A percentile compares a stretch with the other conserved stretches of the same genome.
Conservation (phyloP, 2,329 filamentous ascomycete species). For the Penicillium sp. region DNA sequence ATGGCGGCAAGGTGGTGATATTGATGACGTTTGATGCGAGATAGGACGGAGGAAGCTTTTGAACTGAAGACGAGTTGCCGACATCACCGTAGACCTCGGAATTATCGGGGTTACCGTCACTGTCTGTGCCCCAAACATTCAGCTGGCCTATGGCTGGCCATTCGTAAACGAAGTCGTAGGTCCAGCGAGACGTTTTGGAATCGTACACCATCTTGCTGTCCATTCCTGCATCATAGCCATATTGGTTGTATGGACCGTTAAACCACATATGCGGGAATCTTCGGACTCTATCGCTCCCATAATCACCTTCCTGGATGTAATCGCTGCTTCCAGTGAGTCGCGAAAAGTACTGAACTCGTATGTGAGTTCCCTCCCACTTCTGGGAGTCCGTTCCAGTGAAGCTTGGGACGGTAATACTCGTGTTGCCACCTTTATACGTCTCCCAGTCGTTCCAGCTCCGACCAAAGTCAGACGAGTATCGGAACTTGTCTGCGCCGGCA, state of each 20-base stretch:
- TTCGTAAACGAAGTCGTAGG: conserved; percentile 61
- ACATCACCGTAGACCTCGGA: conserved; percentile 61
- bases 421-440: conserved; percentile 54
- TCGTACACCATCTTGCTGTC: conserved; percentile 53
- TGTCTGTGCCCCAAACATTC: conserved; percentile 67
- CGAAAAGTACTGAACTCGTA: conserved; percentile 64
- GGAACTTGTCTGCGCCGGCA: conserved; percentile 60
- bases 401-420: conserved; percentile 47
- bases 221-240: conserved; percentile 62
- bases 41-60: conserved; percentile 61
- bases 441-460: conserved; percentile 60
- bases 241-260: conserved; percentile 64
- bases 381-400: conserved; percentile 62
- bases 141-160: conserved; percentile 63
- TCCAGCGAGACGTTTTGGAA: conserved; percentile 52
- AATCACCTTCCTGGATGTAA: conserved; percentile 61
- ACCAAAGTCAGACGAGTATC: conserved; percentile 64
- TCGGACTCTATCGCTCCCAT: conserved; percentile 43
- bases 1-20: conserved; percentile 55
- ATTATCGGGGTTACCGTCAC: conserved; percentile 61
- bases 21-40: conserved; percentile 58
- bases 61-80: conserved; percentile 59
- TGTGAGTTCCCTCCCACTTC: conserved; percentile 61
- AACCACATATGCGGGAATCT: conserved; percentile 63
- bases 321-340: conserved; percentile 58